Evolutionary conservation across 2,329 filamentous ascomycete genomes (phyloP).

Genomic region (Sclerotinia trifoliorum): DNA sequence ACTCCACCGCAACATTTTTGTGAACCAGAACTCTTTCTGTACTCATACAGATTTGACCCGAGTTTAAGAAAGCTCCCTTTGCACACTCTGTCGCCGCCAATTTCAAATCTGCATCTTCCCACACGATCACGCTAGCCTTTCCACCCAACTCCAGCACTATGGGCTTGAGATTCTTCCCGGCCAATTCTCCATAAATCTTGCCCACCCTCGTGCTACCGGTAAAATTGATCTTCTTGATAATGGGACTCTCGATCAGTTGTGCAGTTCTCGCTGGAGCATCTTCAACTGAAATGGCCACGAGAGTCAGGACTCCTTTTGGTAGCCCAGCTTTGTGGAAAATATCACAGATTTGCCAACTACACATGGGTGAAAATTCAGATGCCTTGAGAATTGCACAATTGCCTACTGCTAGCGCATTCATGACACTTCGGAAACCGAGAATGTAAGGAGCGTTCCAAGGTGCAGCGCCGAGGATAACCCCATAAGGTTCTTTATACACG

Average conservation of each 20-base stretch:
- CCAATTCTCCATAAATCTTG: constrained; percentile 66
- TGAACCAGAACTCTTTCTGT: constrained; percentile 71
- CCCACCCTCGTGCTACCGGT: constrained; percentile 76
- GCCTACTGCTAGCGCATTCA: constrained; percentile 70
- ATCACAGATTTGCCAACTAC: constrained; percentile 60
- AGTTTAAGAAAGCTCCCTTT: constrained; percentile 68
- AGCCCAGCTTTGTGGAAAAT: constrained; percentile 73
- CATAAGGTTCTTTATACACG: constrained; percentile 72
- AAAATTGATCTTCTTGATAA: constrained; percentile 80
- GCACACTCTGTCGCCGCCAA: constrained; percentile 67
- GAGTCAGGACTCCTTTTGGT: constrained; percentile 71
- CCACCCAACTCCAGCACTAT: constrained; percentile 79
- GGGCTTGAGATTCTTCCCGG: constrained; percentile 75
- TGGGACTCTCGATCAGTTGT: constrained; percentile 63
- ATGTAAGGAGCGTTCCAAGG: constrained; percentile 70
- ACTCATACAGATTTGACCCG: constrained; percentile 82
- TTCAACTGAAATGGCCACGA: constrained; percentile 64
- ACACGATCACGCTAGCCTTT: constrained; percentile 75
- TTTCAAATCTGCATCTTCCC: constrained; percentile 75
- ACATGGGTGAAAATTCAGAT: constrained; percentile 65
- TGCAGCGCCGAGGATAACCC: constrained; percentile 75
- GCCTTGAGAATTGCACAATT: constrained; percentile 75
- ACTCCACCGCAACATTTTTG: constrained; percentile 47
- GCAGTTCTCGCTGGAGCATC: constrained; percentile 67
- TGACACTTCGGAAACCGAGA: constrained; percentile 54